Evolutionary conservation across 495 filamentous ascomycete genomes (phyloP).

Genomic region (Penicillium waksmanii): DNA sequence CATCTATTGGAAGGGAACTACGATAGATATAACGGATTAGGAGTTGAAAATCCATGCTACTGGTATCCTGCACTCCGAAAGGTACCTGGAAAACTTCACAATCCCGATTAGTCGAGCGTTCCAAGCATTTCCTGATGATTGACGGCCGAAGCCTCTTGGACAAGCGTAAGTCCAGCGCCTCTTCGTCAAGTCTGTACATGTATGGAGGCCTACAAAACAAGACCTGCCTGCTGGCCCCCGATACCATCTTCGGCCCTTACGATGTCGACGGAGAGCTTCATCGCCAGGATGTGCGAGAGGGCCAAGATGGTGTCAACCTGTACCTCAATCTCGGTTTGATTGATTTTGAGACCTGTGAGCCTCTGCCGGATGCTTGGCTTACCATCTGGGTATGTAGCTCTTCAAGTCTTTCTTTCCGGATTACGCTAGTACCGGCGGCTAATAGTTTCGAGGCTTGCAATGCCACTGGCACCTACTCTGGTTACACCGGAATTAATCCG

Average conservation of each 20-base stretch:
- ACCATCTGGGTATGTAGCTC: conserved; percentile 16
- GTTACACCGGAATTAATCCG: conserved; percentile 11
- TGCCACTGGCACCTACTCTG: conserved; percentile 20
- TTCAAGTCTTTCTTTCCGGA: background rate
- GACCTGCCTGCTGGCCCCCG: background rate
- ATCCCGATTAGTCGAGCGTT: too few species aligned
- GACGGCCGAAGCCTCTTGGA: background rate
- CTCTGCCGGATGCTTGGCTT: conserved; percentile 15
- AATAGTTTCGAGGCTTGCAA: conserved; percentile 11
- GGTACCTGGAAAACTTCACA: too few species aligned
- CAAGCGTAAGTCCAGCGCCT: background rate
- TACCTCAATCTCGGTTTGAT: conserved; percentile 7
- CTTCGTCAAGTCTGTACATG: conserved; percentile 3
- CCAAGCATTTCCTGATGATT: too few species aligned
- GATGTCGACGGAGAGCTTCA: conserved; percentile 17
- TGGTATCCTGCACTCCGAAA: too few species aligned
- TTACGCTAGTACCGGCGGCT: background rate
- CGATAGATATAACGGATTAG: too few species aligned
- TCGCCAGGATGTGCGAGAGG: conserved; percentile 14
- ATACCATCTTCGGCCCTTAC: conserved; percentile 19
- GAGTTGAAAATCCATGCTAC: too few species aligned
- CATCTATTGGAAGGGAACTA: too few species aligned
- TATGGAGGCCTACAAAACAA: conserved; percentile 23
- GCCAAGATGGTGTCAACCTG: conserved; percentile 10
- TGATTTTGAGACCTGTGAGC: conserved; percentile 20